Conservation (phyloP, 2,329 filamentous ascomycete genomes). For the Aspergillus fructus region DNA sequence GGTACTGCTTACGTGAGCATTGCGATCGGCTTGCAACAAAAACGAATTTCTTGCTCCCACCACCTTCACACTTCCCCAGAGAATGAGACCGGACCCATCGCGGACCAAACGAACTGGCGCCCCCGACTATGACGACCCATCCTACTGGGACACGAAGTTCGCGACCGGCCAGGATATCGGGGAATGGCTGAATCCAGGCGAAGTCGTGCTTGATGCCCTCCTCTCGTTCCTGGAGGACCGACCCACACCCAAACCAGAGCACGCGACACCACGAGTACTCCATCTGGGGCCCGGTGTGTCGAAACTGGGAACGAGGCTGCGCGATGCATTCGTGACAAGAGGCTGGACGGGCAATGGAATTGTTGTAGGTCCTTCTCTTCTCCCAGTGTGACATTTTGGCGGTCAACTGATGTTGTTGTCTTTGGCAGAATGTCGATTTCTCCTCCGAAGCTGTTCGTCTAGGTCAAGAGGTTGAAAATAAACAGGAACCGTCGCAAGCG, state of each 20-base stretch:
- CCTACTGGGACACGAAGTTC: slow-evolving; percentile 36
- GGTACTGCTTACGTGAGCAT: not conserved
- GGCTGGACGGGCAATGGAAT: slow-evolving; percentile 32
- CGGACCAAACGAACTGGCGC: slow-evolving; percentile 25
- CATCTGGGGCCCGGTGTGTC: slow-evolving; percentile 38
- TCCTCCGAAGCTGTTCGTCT: slow-evolving; percentile 38
- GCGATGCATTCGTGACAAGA: slow-evolving; percentile 25
- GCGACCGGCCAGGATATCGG: slow-evolving; percentile 37
- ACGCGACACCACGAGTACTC: slow-evolving; percentile 24
- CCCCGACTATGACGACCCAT: slow-evolving; percentile 34
- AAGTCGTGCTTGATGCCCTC: slow-evolving; percentile 28
- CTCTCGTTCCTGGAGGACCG: slow-evolving; percentile 25
- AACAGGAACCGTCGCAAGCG: slow-evolving; percentile 17
- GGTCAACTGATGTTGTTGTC: not conserved
- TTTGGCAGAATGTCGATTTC: slow-evolving; percentile 36
- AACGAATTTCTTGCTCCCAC: not conserved
- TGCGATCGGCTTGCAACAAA: not conserved
- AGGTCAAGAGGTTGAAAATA: slow-evolving; percentile 26
- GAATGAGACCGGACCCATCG: slow-evolving; percentile 19
- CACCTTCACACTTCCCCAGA: not conserved
- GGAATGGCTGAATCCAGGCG: slow-evolving; percentile 39
- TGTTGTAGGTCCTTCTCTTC: slow-evolving; percentile 24
- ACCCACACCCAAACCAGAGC: not conserved
- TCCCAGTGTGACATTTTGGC: not conserved
- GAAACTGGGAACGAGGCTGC: slow-evolving; percentile 30